Evolutionary conservation across 257 asterid genomes (phyloP).

Genomic region (Nicotiana benthamiana): DNA sequence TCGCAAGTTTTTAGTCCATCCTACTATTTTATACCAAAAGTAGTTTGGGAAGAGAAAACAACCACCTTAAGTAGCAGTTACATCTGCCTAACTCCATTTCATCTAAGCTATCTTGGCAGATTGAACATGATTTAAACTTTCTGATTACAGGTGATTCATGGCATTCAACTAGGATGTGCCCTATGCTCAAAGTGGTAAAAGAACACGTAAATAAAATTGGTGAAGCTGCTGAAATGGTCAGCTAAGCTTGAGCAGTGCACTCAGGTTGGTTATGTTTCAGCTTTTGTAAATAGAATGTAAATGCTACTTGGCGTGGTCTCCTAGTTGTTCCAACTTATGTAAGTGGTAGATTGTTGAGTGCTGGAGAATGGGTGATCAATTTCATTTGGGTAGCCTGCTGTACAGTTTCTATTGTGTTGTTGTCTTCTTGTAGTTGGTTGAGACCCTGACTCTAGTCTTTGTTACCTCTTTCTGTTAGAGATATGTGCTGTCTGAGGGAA

Average conservation of each 20-base stretch:
- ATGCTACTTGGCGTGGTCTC: constrained; percentile 11
- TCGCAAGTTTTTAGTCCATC: not conserved
- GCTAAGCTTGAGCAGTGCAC: constrained; percentile 43
- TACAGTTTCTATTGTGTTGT: not conserved
- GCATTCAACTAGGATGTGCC: constrained; percentile 67
- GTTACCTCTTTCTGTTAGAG: constrained; percentile 4
- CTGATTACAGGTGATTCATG: constrained; percentile 73
- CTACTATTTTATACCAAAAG: not conserved
- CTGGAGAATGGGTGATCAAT: not conserved
- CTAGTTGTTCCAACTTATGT: not conserved
- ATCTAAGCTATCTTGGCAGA: constrained; percentile 15
- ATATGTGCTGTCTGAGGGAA: constrained; percentile 1
- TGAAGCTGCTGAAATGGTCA: constrained; percentile 52
- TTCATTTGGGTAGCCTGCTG: not conserved
- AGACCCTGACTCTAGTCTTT: not conserved
- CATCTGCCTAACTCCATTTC: not conserved
- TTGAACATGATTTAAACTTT: constrained; percentile 43
- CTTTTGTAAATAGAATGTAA: constrained; percentile 18
- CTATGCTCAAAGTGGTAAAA: constrained; percentile 60
- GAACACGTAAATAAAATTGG: constrained; percentile 37
- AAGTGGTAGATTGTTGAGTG: not conserved
- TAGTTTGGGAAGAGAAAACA: not conserved
- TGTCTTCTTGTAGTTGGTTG: not conserved
- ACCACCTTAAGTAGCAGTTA: not conserved
- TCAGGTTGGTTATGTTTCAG: constrained; percentile 54